Evolutionary conservation across 73 alveolate genomes (phyloP).

Genomic region (Paramecium sonneborni): DNA sequence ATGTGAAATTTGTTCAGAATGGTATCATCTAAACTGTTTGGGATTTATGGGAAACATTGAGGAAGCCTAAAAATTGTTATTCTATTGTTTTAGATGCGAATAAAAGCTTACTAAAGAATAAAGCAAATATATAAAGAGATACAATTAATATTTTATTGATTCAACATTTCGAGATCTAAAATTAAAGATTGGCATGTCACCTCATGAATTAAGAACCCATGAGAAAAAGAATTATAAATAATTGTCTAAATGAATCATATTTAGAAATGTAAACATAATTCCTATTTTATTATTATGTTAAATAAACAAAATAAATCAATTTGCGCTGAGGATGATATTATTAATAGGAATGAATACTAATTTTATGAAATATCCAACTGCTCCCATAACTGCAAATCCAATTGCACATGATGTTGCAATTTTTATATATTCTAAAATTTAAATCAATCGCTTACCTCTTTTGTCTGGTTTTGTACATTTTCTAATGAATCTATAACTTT

Average conservation of each 20-base stretch:
- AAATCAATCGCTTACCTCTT: slow-evolving; percentile 70
- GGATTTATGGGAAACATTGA: slow-evolving; percentile 54
- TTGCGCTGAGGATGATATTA: slow-evolving; percentile 77
- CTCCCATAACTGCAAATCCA: slow-evolving; percentile 89
- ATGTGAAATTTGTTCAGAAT: slow-evolving; percentile 62
- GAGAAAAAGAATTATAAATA: slow-evolving; percentile 44
- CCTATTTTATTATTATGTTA: neutral
- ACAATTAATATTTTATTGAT: neutral
- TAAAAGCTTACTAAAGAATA: neutral
- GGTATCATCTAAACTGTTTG: slow-evolving; percentile 65
- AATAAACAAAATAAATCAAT: slow-evolving; percentile 5
- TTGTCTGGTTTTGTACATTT: slow-evolving; percentile 88
- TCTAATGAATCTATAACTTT: slow-evolving; percentile 75
- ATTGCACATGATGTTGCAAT: slow-evolving; percentile 84
- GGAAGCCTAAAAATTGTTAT: slow-evolving; percentile 16
- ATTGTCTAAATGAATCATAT: slow-evolving; percentile 40
- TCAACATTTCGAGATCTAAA: slow-evolving; percentile 14
- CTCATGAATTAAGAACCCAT: slow-evolving; percentile 25
- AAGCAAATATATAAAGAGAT: neutral
- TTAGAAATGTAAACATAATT: neutral
- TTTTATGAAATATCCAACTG: slow-evolving; percentile 85
- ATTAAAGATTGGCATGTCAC: slow-evolving; percentile 30
- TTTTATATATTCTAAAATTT: slow-evolving; percentile 77
- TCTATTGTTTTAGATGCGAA: slow-evolving; percentile 58
- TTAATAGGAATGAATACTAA: slow-evolving; percentile 90